These are phyloP conservation scores for Cubamyces sp. DNA, from an alignment of 768 basidiomycete species.

Conservation along the genomic window DNA sequence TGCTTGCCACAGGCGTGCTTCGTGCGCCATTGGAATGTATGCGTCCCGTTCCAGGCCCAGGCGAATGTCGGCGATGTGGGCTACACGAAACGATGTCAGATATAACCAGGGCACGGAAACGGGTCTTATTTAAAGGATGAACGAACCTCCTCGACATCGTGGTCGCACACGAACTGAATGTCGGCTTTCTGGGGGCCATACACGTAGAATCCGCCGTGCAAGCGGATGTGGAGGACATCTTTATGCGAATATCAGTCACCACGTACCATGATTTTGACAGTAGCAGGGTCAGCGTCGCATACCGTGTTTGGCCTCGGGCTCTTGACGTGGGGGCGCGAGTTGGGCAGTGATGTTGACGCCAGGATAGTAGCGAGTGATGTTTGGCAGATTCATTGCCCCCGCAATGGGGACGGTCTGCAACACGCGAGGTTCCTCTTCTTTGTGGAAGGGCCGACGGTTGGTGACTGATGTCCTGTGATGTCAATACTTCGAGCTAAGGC, in stretches of 20 bases:
- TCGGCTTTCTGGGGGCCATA: slow-evolving; percentile 31
- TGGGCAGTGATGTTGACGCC: slow-evolving; percentile 31
- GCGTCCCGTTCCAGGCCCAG: slow-evolving; percentile 34
- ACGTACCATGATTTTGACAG: not conserved
- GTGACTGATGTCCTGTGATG: slow-evolving; percentile 16
- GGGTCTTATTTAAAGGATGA: not conserved
- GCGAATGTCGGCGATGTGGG: slow-evolving; percentile 22
- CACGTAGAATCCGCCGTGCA: slow-evolving; percentile 37
- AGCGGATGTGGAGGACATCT: slow-evolving; percentile 31
- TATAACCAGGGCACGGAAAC: not conserved
- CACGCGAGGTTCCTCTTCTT: slow-evolving; percentile 30
- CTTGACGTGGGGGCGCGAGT: slow-evolving; percentile 14
- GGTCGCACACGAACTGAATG: slow-evolving; percentile 35
- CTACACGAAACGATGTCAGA: slow-evolving; percentile 17
- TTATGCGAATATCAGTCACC: not conserved
- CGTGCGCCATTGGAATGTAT: slow-evolving; percentile 34
- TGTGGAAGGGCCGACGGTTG: slow-evolving; percentile 28
- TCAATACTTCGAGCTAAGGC: not conserved
- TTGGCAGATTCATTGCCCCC: slow-evolving; percentile 24
- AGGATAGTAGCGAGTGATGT: slow-evolving; percentile 23
- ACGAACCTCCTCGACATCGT: slow-evolving; percentile 33
- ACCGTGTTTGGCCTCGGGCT: slow-evolving; percentile 25
- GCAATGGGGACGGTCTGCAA: slow-evolving; percentile 35
- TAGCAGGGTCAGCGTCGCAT: not conserved
- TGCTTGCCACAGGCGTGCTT: slow-evolving; percentile 34